Conservation (phyloP, 2,329 filamentous ascomycete genomes). For the Dothiorella sarmentorum region DNA sequence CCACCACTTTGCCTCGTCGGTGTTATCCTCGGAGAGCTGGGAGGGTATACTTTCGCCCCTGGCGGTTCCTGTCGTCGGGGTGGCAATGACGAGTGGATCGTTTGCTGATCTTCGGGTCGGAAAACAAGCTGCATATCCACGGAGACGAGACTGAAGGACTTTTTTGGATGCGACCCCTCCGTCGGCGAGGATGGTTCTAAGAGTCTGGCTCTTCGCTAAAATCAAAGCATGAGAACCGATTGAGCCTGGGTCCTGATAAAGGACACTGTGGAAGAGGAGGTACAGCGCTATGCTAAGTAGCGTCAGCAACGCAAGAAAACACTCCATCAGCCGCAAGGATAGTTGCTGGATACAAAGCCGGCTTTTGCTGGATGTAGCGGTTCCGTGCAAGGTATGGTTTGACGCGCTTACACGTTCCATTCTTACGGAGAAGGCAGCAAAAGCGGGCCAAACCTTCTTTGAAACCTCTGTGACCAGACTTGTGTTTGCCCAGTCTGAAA, state of each 20-base stretch:
- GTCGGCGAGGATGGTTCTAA: neutral
- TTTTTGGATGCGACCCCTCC: neutral
- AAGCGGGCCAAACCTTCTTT: neutral
- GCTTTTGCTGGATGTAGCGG: neutral
- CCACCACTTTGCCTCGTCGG: too few species aligned
- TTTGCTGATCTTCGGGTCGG: too few species aligned
- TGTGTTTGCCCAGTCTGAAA: neutral
- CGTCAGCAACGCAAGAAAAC: neutral
- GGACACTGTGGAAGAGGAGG: neutral
- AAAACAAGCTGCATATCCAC: too few species aligned
- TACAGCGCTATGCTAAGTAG: neutral
- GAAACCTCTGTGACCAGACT: neutral
- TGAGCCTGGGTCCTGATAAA: neutral
- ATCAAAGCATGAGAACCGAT: neutral
- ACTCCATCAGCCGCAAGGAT: neutral
- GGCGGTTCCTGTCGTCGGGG: too few species aligned
- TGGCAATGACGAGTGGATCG: too few species aligned
- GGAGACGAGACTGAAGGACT: neutral
- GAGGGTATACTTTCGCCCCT: too few species aligned
- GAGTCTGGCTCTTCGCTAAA: neutral
- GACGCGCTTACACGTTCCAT: neutral
- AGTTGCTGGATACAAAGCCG: neutral
- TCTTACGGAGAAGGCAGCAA: neutral
- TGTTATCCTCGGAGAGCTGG: too few species aligned
- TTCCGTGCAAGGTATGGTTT: neutral